Conservation (phyloP, 176 grass and related monocot genomes). For the Avena atlantica region DNA sequence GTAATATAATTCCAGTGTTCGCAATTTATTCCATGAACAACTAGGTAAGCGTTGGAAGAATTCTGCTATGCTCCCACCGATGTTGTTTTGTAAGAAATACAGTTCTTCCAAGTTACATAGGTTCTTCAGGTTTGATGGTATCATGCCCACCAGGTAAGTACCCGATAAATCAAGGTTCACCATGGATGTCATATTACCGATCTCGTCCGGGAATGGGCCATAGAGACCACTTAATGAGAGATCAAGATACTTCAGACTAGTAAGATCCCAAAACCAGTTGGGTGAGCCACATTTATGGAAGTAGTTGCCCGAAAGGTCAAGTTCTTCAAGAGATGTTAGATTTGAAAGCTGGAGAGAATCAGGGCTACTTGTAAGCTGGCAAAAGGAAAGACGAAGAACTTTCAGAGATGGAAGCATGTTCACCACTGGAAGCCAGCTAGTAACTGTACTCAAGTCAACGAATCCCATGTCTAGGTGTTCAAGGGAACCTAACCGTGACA, state of each 20-base stretch:
- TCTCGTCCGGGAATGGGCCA: not conserved
- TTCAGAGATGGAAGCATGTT: constrained; percentile 30
- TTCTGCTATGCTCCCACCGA: constrained; percentile 32
- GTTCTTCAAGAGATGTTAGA: constrained; percentile 31
- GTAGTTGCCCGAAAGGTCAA: accelerated
- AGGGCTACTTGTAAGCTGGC: not conserved
- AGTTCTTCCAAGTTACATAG: constrained; percentile 29
- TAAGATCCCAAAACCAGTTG: constrained; percentile 32
- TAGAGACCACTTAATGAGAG: accelerated
- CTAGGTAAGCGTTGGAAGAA: not conserved
- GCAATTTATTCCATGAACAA: not conserved
- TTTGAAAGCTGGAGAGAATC: not conserved
- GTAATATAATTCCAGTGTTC: accelerated
- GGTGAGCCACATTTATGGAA: not conserved
- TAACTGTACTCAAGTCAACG: not conserved
- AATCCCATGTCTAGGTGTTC: not conserved
- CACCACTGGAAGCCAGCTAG: not conserved
- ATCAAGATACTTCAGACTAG: not conserved
- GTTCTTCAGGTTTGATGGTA: not conserved
- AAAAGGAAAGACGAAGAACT: accelerated
- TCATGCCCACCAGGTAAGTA: not conserved
- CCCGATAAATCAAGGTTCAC: accelerated
- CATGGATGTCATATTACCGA: constrained; percentile 38
- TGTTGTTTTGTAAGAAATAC: accelerated
- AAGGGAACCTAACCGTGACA: constrained; percentile 3